Evolutionary conservation across 352 stramenopile genomes (phyloP).

Genomic region (Phytopythium ostracodes): DNA sequence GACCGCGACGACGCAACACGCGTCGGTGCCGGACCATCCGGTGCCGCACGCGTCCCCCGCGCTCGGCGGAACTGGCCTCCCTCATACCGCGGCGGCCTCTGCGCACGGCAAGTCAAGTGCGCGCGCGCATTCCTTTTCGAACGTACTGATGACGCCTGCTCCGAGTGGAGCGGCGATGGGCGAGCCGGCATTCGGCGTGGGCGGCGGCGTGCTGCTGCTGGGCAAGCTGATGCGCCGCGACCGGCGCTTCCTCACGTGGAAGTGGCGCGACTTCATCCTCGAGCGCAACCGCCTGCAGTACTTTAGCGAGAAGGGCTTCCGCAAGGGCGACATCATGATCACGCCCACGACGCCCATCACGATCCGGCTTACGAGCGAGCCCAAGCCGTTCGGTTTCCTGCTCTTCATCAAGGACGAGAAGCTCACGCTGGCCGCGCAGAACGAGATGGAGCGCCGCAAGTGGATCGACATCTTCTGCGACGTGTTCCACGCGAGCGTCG

Average conservation of each 20-base stretch:
- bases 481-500: slow-evolving; percentile 71
- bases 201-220: slow-evolving; percentile 39
- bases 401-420: slow-evolving; percentile 82
- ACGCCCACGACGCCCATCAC: slow-evolving; percentile 61
- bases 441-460: slow-evolving; percentile 58
- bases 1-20: slow-evolving; percentile 8
- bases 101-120: not conserved
- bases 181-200: slow-evolving; percentile 7
- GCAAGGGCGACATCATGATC: slow-evolving; percentile 69
- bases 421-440: slow-evolving; percentile 67
- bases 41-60: not conserved
- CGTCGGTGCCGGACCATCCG: not conserved
- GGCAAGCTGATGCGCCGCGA: slow-evolving; percentile 76
- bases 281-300: slow-evolving; percentile 68
- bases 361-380: slow-evolving; percentile 63
- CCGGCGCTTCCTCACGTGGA: slow-evolving; percentile 78
- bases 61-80: not conserved
- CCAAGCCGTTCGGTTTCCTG: slow-evolving; percentile 69
- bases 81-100: not conserved
- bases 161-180: not conserved
- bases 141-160: not conserved
- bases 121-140: not conserved
- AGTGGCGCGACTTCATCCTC: slow-evolving; percentile 78
- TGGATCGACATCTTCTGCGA: slow-evolving; percentile 82
- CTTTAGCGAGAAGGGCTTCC: slow-evolving; percentile 70